phyloP scores from a whole-genome alignment of 2,329 filamentous ascomycete genomes.

The Stagonosporopsis rhizophila region DNA sequence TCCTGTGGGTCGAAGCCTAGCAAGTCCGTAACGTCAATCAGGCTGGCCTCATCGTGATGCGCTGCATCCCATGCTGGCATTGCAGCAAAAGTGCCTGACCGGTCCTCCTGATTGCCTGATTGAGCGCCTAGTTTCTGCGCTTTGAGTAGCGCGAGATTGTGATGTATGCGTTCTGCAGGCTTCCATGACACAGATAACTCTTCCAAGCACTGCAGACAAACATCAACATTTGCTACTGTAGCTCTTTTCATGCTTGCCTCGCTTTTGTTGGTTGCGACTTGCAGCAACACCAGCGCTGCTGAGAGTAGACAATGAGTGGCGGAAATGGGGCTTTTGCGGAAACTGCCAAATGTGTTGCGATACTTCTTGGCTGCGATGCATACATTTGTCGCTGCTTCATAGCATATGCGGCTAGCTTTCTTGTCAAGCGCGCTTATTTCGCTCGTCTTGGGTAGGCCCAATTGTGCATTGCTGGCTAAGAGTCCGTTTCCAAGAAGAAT shows the following conservation, averaged over 20 bases:
- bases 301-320: constrained; percentile 49
- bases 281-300: constrained; percentile 35
- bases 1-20: background rate
- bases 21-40: background rate
- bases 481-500: constrained; percentile 46
- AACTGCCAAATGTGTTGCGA: constrained; percentile 44
- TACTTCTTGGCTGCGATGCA: constrained; percentile 25
- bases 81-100: background rate
- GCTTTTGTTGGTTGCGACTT: background rate
- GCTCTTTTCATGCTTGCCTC: background rate
- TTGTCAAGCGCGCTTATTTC: constrained; percentile 35
- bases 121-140: background rate
- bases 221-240: background rate
- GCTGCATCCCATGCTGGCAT: background rate
- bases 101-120: background rate
- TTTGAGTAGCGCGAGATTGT: background rate
- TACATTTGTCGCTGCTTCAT: constrained; percentile 5
- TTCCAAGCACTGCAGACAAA: constrained; percentile 3
- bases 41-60: background rate
- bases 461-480: constrained; percentile 27
- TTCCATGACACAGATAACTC: background rate
- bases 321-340: constrained; percentile 46
- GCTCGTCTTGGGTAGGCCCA: constrained; percentile 1
- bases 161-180: background rate
- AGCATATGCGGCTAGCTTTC: constrained; percentile 17